These are phyloP conservation scores for Termitomyces sp. DNA, from an alignment of 768 basidiomycete species.

Conservation along the genomic window DNA sequence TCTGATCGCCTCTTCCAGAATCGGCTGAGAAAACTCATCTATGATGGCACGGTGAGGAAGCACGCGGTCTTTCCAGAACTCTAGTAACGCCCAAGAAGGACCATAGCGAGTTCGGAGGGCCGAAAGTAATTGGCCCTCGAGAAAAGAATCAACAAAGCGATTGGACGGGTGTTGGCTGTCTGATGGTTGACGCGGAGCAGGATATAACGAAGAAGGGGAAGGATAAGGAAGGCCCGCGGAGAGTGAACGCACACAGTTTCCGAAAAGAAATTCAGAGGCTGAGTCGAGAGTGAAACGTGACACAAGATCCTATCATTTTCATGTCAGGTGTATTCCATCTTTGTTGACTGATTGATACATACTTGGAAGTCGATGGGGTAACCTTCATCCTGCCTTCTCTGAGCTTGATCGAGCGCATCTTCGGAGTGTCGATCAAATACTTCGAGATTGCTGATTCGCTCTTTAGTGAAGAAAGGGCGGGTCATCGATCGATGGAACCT, in stretches of 20 bases:
- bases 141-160: slow-evolving; percentile 43
- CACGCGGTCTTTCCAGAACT: slow-evolving; percentile 46
- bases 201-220: slow-evolving; percentile 17
- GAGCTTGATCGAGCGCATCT: slow-evolving; percentile 38
- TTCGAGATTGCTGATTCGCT: slow-evolving; percentile 56
- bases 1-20: slow-evolving; percentile 40
- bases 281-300: slow-evolving; percentile 56
- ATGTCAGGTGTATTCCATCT: not conserved
- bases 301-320: slow-evolving; percentile 36
- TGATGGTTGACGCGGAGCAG: slow-evolving; percentile 9
- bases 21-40: slow-evolving; percentile 45
- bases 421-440: slow-evolving; percentile 50
- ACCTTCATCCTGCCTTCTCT: slow-evolving; percentile 35
- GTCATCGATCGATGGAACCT: slow-evolving; percentile 65
- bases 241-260: slow-evolving; percentile 39
- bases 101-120: slow-evolving; percentile 35
- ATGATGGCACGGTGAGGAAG: slow-evolving; percentile 40
- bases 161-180: slow-evolving; percentile 25
- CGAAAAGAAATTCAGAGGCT: slow-evolving; percentile 54
- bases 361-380: slow-evolving; percentile 56
- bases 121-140: slow-evolving; percentile 37
- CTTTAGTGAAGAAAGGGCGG: slow-evolving; percentile 63
- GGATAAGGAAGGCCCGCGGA: slow-evolving; percentile 45
- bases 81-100: slow-evolving; percentile 42
- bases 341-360: not conserved